Percentiles rank a stretch among this genome's conserved stretches.
phyloP scores from a whole-genome alignment of 257 asterid species.

The Primulina tabacum region DNA sequence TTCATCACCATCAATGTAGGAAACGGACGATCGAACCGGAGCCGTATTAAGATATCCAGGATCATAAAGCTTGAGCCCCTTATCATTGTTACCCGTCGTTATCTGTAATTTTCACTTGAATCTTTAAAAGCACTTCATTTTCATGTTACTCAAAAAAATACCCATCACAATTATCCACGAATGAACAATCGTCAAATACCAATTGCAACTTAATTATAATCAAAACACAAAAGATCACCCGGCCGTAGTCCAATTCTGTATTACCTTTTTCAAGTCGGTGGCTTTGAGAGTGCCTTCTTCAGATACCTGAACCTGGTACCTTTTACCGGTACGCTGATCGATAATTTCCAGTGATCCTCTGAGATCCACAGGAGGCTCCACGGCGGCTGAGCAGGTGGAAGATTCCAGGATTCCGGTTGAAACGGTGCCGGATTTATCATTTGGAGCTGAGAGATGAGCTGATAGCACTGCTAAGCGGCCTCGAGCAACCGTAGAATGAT shows the following conservation, averaged over 20 bases:
- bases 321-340: constrained; percentile 81
- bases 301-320: constrained; percentile 75
- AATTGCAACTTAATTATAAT: not conserved
- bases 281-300: constrained; percentile 86
- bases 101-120: constrained; percentile 47
- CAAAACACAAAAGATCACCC: no score
- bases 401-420: constrained; percentile 36
- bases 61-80: constrained; percentile 96
- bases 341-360: constrained; percentile 62
- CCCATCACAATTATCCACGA: not conserved
- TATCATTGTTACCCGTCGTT: constrained; percentile 63
- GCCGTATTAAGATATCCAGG: constrained; percentile 98
- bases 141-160: not conserved
- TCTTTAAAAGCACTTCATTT: constrained; percentile 12
- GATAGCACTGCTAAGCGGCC: constrained; percentile 81
- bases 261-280: constrained; percentile 83
- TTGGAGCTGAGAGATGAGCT: constrained; percentile 69
- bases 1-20: constrained; percentile 95
- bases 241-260: not conserved
- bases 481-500: constrained; percentile 66
- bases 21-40: constrained; percentile 88
- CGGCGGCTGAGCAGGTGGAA: constrained; percentile 50
- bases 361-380: constrained; percentile 60
- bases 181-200: not conserved
- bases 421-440: constrained; percentile 28